phyloP scores from a whole-genome alignment of 768 basidiomycete species.

The Harrya chromipes region DNA sequence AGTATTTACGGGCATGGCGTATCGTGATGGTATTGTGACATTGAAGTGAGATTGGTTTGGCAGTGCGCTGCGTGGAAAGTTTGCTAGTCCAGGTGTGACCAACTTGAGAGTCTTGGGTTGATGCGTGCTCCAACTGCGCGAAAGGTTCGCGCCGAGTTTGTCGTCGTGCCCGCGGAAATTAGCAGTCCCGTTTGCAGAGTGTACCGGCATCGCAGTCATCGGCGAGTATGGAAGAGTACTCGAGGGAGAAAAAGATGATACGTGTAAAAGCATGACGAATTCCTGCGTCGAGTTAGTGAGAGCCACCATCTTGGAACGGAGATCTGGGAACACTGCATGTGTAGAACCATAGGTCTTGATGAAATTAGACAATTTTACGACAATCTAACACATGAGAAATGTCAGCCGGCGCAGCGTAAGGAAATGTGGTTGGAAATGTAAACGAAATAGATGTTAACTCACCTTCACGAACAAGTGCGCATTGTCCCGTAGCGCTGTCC shows the following conservation, averaged over 20 bases:
- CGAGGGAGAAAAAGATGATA: constrained; percentile 70
- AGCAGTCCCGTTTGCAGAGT: constrained; percentile 9
- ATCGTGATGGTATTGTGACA: constrained; percentile 33
- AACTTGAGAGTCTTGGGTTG: constrained; percentile 42
- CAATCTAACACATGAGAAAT: constrained; percentile 46
- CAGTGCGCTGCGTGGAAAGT: constrained; percentile 53
- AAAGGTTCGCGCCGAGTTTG: constrained; percentile 50
- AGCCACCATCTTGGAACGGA: constrained; percentile 69
- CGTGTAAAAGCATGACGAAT: constrained; percentile 81
- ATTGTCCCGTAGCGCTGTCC: constrained; percentile 67
- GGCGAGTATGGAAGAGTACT: constrained; percentile 62
- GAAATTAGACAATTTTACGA: constrained; percentile 71
- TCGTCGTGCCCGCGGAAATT: constrained; percentile 38
- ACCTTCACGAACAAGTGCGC: constrained; percentile 84
- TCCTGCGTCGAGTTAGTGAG: constrained; percentile 85
- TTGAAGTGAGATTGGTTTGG: constrained; percentile 47
- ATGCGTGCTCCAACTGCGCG: constrained; percentile 57
- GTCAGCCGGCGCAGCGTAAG: not conserved
- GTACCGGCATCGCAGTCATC: constrained; percentile 34
- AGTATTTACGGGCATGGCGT: not conserved
- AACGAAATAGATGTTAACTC: constrained; percentile 3
- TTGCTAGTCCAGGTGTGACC: constrained; percentile 23
- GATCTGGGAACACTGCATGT: constrained; percentile 52
- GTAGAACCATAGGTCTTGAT: constrained; percentile 62
- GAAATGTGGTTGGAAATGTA: not conserved